Evolutionary conservation across 176 grass and related monocot genomes (phyloP), one percentile per base, ranked within the genome.

Genomic region (Rhynchospora pubera): DNA sequence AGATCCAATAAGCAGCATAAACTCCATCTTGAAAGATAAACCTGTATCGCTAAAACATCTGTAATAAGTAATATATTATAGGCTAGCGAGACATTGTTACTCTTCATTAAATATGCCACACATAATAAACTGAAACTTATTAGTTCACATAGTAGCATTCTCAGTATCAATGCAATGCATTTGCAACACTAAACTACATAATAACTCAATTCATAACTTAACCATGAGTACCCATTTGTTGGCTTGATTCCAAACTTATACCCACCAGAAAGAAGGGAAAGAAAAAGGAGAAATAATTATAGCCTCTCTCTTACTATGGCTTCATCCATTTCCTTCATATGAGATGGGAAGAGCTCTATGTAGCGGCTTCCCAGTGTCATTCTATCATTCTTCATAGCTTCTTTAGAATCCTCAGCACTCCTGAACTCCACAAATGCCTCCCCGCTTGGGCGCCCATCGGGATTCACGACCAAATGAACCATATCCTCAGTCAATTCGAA

Each of bases 351-450:
- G 16, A 89, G 75, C 34, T 89, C 88, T 13, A 89, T 82, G 13
- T 89, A 89, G 26, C 79, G 85, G 7, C 60, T 86, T 15, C 88
- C 88, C 0, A 89, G 81, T 64, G 79, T 89, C 84, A 83, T 89
- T 47, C 84, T 89, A 47, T 89, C 88, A 68, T 86, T 86, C 52
- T 43, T 79, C 87, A 89, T 89, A 0, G 88, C 88, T 6, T 57
- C 79, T 67, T 79, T 86, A 32, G 88, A 85, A 5, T 73, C 72
- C 42, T 89, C 88, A 1, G 62, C 43, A 3, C 48, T 74, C 0
- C 56, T 23, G 28, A 89, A 89, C 84, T 86, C 88, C 55, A 84
- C 88, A 57, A 79, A 86, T 16, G 88, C 88, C 57, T 89, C 88
- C 5, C 88, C 88, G 0, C 84, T 86, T 4, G 84, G 68, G 42